Evolutionary conservation across 495 filamentous ascomycete species (phyloP).

Genomic region (Echria macrotheca): DNA sequence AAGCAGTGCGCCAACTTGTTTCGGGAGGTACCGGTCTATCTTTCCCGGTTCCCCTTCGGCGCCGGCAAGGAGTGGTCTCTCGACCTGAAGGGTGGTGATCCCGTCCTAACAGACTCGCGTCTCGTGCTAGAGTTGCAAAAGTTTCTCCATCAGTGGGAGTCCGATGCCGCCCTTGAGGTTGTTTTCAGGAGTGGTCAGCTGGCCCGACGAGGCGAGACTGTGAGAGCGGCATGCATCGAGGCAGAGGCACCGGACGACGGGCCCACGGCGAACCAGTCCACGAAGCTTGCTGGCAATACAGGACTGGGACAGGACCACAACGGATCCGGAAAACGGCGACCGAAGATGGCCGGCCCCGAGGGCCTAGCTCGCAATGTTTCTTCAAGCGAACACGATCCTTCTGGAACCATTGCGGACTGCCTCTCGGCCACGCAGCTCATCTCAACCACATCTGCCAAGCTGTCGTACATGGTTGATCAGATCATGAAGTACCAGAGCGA

Average conservation of each 20-base stretch:
- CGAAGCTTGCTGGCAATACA: slow-evolving; percentile 36
- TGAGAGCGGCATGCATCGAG: slow-evolving; percentile 29
- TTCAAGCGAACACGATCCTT: background rate
- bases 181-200: slow-evolving; percentile 36
- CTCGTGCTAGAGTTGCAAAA: slow-evolving; percentile 37
- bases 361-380: background rate
- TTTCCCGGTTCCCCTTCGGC: slow-evolving; percentile 54
- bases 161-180: slow-evolving; percentile 28
- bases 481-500: slow-evolving; percentile 58
- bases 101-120: slow-evolving; percentile 35
- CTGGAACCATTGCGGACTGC: slow-evolving; percentile 35
- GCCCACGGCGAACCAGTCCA: background rate
- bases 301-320: slow-evolving; percentile 28
- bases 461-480: slow-evolving; percentile 75
- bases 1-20: slow-evolving; percentile 62
- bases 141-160: slow-evolving; percentile 32
- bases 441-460: slow-evolving; percentile 79
- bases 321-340: slow-evolving; percentile 20
- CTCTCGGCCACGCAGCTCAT: slow-evolving; percentile 60
- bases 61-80: slow-evolving; percentile 60
- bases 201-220: slow-evolving; percentile 27
- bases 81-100: slow-evolving; percentile 33
- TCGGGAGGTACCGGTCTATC: slow-evolving; percentile 73
- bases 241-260: slow-evolving; percentile 23
- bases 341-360: slow-evolving; percentile 16